Percentiles rank a stretch among this genome's conserved stretches.
These are phyloP conservation scores for Pseudozyma hubeiensis DNA, from an alignment of 1,284 basidiomycete genomes.

Conservation along the genomic window DNA sequence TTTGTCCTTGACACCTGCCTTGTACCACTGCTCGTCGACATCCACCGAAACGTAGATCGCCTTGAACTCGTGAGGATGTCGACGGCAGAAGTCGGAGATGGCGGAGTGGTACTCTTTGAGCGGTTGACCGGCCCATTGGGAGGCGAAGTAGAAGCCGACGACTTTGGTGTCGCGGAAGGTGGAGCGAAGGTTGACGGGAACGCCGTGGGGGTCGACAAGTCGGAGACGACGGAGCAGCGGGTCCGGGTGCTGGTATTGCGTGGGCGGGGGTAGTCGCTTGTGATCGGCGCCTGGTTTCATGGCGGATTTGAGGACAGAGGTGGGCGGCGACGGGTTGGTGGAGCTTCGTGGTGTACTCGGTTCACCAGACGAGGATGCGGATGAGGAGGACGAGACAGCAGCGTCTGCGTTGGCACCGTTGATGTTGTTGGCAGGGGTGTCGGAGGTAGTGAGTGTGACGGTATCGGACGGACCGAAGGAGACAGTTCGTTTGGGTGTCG, in stretches of 20 bases:
- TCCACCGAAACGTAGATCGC: conserved; percentile 69
- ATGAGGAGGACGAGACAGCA: not conserved
- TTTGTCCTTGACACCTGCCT: conserved; percentile 61
- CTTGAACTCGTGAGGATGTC: conserved; percentile 67
- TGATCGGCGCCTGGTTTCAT: conserved; percentile 61
- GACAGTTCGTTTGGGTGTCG: conserved; percentile 49
- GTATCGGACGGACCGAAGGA: conserved; percentile 56
- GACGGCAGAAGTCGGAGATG: conserved; percentile 59
- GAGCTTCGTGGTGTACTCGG: conserved; percentile 27
- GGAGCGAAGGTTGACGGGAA: conserved; percentile 59
- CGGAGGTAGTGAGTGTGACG: conserved; percentile 20
- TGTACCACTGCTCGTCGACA: conserved; percentile 64
- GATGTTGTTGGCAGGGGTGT: conserved; percentile 14
- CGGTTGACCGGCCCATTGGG: conserved; percentile 61
- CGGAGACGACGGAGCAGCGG: conserved; percentile 68
- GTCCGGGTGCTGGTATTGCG: conserved; percentile 68
- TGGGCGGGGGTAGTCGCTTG: conserved; percentile 59
- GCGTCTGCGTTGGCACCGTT: conserved; percentile 6
- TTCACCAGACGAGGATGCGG: not conserved
- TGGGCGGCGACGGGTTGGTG: conserved; percentile 22
- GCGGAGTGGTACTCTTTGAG: conserved; percentile 59
- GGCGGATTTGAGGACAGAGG: conserved; percentile 59
- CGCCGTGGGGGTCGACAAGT: conserved; percentile 63
- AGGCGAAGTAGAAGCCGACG: conserved; percentile 69
- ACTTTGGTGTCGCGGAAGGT: conserved; percentile 67